phyloP scores from a whole-genome alignment of 352 stramenopile species.

The Pythium utonaiense region DNA sequence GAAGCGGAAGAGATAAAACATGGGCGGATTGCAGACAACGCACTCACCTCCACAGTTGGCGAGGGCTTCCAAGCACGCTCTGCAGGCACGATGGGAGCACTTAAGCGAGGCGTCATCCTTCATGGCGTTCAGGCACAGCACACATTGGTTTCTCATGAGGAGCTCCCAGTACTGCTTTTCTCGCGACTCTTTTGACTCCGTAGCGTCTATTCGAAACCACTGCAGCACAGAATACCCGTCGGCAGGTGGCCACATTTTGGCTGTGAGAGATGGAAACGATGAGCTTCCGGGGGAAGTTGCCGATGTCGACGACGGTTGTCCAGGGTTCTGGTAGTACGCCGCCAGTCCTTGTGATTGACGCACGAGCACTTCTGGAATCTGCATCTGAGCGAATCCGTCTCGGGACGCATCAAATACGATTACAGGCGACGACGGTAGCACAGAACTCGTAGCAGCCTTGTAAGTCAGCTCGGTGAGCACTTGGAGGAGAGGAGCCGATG shows the following conservation, averaged over 20 bases:
- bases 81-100: conserved; percentile 62
- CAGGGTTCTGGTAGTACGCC: conserved; percentile 6
- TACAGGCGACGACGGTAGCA: conserved; percentile 5
- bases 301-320: conserved; percentile 3
- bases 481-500: conserved; percentile 5
- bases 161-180: conserved; percentile 60
- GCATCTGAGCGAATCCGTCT: conserved; percentile 63
- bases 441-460: background rate
- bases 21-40: conserved; percentile 67
- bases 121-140: conserved; percentile 44
- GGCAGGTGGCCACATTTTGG: conserved; percentile 55
- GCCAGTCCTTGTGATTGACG: conserved; percentile 15
- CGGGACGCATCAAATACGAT: conserved; percentile 48
- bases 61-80: conserved; percentile 52
- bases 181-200: conserved; percentile 57
- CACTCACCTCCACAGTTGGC: conserved; percentile 55
- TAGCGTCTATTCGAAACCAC: conserved; percentile 60
- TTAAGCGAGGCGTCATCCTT: conserved; percentile 58
- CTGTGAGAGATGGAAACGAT: conserved; percentile 33
- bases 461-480: conserved; percentile 9
- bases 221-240: conserved; percentile 63
- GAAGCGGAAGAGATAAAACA: conserved; percentile 71
- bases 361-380: conserved; percentile 57
- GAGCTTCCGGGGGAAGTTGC: conserved; percentile 20
- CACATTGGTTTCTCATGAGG: conserved; percentile 52